Percentiles rank a stretch among this genome's conserved stretches.
Evolutionary conservation across 2,329 filamentous ascomycete genomes (phyloP).

Genomic region (Lachnellula occidentalis): DNA sequence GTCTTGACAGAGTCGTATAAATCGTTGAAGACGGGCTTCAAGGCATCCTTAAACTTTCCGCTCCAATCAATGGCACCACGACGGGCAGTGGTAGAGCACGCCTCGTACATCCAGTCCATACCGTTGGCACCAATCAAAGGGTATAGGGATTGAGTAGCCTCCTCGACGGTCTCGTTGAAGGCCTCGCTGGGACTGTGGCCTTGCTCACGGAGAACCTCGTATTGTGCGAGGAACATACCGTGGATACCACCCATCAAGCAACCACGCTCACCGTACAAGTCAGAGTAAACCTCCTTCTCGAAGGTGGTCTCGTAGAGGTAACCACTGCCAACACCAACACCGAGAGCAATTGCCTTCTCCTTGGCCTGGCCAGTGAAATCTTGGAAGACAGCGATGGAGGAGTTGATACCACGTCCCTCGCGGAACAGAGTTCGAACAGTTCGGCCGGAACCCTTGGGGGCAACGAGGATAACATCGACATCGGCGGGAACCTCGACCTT

Average conservation of each 20-base stretch:
- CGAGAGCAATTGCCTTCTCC: slow-evolving; percentile 95
- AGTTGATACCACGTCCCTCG: slow-evolving; percentile 99
- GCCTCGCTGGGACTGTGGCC: slow-evolving; percentile 97
- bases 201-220: slow-evolving; percentile 98
- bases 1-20: slow-evolving; percentile 91
- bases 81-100: slow-evolving; percentile 97
- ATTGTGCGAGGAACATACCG: slow-evolving; percentile 99
- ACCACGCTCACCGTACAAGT: slow-evolving; percentile 98
- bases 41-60: slow-evolving; percentile 90
- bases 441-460: slow-evolving; percentile 97
- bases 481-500: slow-evolving; percentile 94
- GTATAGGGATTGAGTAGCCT: slow-evolving; percentile 97
- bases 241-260: slow-evolving; percentile 99
- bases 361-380: slow-evolving; percentile 96
- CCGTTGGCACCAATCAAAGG: slow-evolving; percentile 94
- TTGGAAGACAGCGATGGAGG: slow-evolving; percentile 96
- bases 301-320: slow-evolving; percentile 99
- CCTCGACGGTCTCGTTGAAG: slow-evolving; percentile 99
- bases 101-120: slow-evolving; percentile 99
- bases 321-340: slow-evolving; percentile 92
- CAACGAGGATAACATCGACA: slow-evolving; percentile 98
- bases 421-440: slow-evolving; percentile 98
- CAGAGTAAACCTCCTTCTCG: slow-evolving; percentile 99
- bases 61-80: slow-evolving; percentile 99
- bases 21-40: slow-evolving; percentile 98